Percentiles rank a stretch among this genome's conserved stretches.
These are phyloP conservation scores for Endocalyx cinctus DNA, from an alignment of 2,329 filamentous ascomycete genomes.

Conservation along the genomic window DNA sequence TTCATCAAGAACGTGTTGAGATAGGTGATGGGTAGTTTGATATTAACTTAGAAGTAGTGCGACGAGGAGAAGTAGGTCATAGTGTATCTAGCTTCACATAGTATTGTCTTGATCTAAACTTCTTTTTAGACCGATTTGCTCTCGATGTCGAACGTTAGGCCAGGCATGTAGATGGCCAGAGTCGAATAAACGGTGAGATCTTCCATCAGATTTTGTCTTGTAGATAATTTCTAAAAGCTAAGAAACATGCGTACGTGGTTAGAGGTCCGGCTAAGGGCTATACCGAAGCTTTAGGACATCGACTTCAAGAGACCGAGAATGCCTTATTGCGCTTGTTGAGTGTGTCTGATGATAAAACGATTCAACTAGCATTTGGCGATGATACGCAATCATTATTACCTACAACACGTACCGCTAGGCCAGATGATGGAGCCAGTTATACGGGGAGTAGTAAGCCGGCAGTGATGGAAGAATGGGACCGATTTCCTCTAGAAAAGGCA, in stretches of 20 bases:
- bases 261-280: slow-evolving; percentile 44
- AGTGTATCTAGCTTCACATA: background rate
- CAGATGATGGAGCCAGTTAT: too few species aligned
- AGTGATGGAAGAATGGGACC: too few species aligned
- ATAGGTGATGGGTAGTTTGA: too few species aligned
- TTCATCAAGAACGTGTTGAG: too few species aligned
- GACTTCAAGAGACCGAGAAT: slow-evolving; percentile 36
- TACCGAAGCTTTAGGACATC: slow-evolving; percentile 36
- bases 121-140: slow-evolving; percentile 27
- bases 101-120: slow-evolving; percentile 13
- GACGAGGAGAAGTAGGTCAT: slow-evolving; percentile 32
- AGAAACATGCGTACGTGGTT: slow-evolving; percentile 1
- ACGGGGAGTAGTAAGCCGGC: too few species aligned
- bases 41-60: slow-evolving; percentile 22
- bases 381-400: background rate
- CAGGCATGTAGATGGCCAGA: slow-evolving; percentile 32
- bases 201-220: too few species aligned
- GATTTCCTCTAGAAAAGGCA: too few species aligned
- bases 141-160: slow-evolving; percentile 28
- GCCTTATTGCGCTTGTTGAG: slow-evolving; percentile 33
- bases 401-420: too few species aligned
- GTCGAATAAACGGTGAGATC: slow-evolving; percentile 31
- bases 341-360: slow-evolving; percentile 21
- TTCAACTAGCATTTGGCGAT: background rate
- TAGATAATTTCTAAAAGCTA: too few species aligned